Base-by-base conservation (phyloP, 768 basidiomycete species). In the Boletus edulis region DNA sequence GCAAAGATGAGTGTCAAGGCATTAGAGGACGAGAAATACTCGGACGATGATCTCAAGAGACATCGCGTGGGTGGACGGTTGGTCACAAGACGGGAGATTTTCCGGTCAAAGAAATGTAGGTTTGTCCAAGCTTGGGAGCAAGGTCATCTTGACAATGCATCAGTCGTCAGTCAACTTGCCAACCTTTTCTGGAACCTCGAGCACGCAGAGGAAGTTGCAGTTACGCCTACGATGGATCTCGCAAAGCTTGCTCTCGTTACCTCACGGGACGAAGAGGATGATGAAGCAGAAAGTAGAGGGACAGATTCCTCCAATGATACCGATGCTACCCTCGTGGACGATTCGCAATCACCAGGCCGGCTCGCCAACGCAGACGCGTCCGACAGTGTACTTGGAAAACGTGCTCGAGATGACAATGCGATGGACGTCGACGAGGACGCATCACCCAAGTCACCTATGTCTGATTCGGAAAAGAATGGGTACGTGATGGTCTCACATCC, bases 171-270 rank as follows among this genome's bases (percentile, higher is more conserved):
- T 52, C 89, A 89, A 51, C 81, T 97, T 13, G 87, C 88, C 9
- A 80, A 82, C 14, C 78, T 97, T 4, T 97, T 94, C 73, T 81
- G 77, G 68, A 76, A 87, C 49, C 78, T 97, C 37, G 87, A 92
- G 61, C 82, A 80, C 58, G 79, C 81, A 52, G 80, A 85, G 43
- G 69, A 75, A 3, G 72, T 84, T 6, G 79, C 92, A 14, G 84
- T 97, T 17, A 92, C 91, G 0, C 94, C 94, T 0, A 86, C 85
- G 4, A 73, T 91, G 43, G 91, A 96, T 62, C 78, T 97, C 18
- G 94, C 94, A 8, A 94, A 97, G 66, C 81, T 96, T 20, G 94
- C 94, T 0, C 81, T 97, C 18, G 87, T 95, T 34, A 94, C 94
- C 6, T 89, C 90, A 3, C 84, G 91, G 64, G 93, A 94, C 57